These are phyloP conservation scores for Barnettozyma hawaiiensis DNA, from an alignment of 1,139 yeast species.

Conservation along the genomic window DNA sequence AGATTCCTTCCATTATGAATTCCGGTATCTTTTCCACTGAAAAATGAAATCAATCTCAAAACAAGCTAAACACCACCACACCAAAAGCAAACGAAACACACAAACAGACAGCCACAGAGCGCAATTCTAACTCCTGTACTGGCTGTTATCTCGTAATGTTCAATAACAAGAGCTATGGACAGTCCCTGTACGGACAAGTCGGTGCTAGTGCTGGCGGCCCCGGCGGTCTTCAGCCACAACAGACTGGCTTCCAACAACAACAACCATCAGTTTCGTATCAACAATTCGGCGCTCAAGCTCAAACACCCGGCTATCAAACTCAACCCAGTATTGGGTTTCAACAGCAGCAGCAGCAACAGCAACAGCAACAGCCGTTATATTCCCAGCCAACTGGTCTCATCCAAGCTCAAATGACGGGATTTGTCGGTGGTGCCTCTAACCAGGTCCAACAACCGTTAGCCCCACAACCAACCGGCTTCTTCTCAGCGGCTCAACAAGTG, in stretches of 20 bases:
- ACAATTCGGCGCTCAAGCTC: background rate
- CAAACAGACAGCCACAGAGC: background rate
- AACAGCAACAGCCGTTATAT: conserved; percentile 17
- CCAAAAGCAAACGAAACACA: background rate
- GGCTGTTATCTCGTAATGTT: conserved; percentile 11
- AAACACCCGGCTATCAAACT: conserved; percentile 3
- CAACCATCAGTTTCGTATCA: conserved; percentile 6
- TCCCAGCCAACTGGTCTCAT: conserved; percentile 18
- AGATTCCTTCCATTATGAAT: too few relatives aligned
- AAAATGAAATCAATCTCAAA: too few relatives aligned
- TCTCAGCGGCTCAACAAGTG: conserved; percentile 20
- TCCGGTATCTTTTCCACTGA: too few relatives aligned
- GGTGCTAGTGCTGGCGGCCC: too few relatives aligned
- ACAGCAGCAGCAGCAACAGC: conserved; percentile 9
- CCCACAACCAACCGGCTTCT: conserved; percentile 23
- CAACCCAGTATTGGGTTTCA: background rate
- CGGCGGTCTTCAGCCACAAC: conserved; percentile 9
- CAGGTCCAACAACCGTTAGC: conserved; percentile 13
- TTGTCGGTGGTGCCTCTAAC: conserved; percentile 10
- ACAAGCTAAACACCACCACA: background rate
- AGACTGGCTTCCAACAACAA: conserved; percentile 14
- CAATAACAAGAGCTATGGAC: conserved; percentile 13
- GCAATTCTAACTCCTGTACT: too few relatives aligned
- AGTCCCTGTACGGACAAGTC: conserved; percentile 9
- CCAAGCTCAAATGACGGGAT: conserved; percentile 18